Conservation (phyloP, 2,329 filamentous ascomycete genomes). For the Fusarium duplospermum region DNA sequence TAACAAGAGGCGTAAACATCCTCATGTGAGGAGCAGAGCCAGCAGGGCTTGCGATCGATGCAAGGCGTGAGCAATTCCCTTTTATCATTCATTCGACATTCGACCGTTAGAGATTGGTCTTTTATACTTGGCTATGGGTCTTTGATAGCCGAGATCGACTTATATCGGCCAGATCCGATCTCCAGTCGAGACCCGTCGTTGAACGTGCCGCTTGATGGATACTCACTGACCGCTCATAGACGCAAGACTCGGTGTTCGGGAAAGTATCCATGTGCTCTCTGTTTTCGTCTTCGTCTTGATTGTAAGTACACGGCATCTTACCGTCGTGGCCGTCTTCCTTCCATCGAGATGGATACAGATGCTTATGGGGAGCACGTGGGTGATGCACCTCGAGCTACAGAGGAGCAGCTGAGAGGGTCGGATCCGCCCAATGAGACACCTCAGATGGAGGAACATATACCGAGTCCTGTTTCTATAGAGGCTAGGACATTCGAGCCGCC, state of each 20-base stretch:
- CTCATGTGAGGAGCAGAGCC: constrained; percentile 17
- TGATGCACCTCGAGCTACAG: neutral
- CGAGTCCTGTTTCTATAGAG: constrained; percentile 23
- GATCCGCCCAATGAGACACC: neutral
- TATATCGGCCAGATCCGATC: constrained; percentile 1
- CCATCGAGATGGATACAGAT: constrained; percentile 36
- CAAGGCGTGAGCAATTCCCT: constrained; percentile 31
- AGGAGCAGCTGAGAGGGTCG: constrained; percentile 9
- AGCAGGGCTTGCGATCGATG: constrained; percentile 43
- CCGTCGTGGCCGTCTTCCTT: constrained; percentile 38
- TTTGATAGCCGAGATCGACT: neutral
- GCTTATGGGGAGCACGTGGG: neutral
- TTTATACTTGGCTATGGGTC: neutral
- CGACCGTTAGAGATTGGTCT: no score
- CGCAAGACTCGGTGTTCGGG: constrained; percentile 44
- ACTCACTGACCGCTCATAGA: constrained; percentile 11
- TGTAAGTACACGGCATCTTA: constrained; percentile 41
- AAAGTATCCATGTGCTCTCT: constrained; percentile 39
- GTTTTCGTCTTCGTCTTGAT: constrained; percentile 36
- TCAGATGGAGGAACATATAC: constrained; percentile 21
- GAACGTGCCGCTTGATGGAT: neutral
- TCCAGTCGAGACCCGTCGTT: neutral
- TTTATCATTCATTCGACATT: no score
- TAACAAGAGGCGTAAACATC: constrained; percentile 6
- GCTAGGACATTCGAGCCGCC: neutral